Conservation (phyloP, 2,329 filamentous ascomycete genomes). For the Phoma sp. region DNA sequence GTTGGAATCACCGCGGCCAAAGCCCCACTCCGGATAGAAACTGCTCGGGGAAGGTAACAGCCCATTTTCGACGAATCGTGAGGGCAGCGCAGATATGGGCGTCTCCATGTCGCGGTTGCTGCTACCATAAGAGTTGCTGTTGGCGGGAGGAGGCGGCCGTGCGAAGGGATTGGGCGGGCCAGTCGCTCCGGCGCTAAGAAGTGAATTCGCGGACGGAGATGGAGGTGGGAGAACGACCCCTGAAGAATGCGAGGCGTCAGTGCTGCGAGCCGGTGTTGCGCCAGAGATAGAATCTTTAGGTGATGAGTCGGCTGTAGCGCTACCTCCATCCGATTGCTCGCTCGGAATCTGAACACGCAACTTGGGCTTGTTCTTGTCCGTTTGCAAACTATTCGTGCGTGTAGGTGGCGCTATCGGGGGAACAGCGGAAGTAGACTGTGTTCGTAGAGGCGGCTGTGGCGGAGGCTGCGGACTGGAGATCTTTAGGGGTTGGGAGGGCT, state of each 20-base stretch:
- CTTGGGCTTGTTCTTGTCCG: slow-evolving; percentile 74
- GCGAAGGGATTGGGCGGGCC: slow-evolving; percentile 97
- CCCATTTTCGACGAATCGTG: slow-evolving; percentile 85
- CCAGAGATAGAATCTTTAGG: slow-evolving; percentile 66
- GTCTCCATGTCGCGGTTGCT: slow-evolving; percentile 63
- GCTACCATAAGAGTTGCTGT: slow-evolving; percentile 52
- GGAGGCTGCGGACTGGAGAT: slow-evolving; percentile 39
- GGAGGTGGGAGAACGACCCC: slow-evolving; percentile 88
- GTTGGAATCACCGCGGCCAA: slow-evolving; percentile 75
- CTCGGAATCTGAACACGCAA: slow-evolving; percentile 95
- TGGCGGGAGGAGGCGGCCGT: slow-evolving; percentile 76
- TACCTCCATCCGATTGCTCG: slow-evolving; percentile 80
- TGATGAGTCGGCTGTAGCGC: slow-evolving; percentile 73
- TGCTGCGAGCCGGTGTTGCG: slow-evolving; percentile 62
- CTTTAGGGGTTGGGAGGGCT: slow-evolving; percentile 60
- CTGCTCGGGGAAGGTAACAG: slow-evolving; percentile 88
- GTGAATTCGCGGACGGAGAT: slow-evolving; percentile 83
- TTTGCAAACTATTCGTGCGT: slow-evolving; percentile 71
- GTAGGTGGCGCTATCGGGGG: slow-evolving; percentile 76
- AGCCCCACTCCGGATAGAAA: slow-evolving; percentile 93
- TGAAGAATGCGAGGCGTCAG: slow-evolving; percentile 65
- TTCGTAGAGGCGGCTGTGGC: slow-evolving; percentile 56
- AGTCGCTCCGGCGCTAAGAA: slow-evolving; percentile 87
- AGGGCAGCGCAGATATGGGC: slow-evolving; percentile 91
- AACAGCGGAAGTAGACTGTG: slow-evolving; percentile 65